Evolutionary conservation across 129 eudicot genomes (phyloP), one percentile per base, ranked within the genome.

Genomic region (Flaveria robusta): DNA sequence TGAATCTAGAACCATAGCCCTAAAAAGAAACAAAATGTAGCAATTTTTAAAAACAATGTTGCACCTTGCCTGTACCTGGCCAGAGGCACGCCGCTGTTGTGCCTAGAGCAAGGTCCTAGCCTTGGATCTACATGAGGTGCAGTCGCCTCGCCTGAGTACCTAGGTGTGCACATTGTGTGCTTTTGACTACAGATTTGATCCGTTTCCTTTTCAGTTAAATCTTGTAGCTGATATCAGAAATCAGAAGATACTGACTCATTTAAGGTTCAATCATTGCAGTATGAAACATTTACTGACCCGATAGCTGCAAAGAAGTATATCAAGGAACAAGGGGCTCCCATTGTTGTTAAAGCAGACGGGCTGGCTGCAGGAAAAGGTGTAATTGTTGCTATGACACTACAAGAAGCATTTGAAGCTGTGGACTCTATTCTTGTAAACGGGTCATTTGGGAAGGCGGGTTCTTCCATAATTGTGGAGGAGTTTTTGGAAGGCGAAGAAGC

Each of bases 321-420:
- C 52, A 78, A 82, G 71, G 88, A 86, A 42, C 92, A 93, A 82
- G 98, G 98, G 34, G 89, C 91, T 37, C 98, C 98, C 0, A 93
- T 93, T 56, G 98, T 93, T 24, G 85, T 93, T 26, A 90, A 93
- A 81, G 96, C 92, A 92, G 80, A 96, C 92, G 31, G 89, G 49
- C 89, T 31, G 37, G 66, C 95, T 59, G 98, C 95, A 71, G 98
- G 98, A n/a, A 93, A 93, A 87, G 98, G 98, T 46, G 98, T 93
- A 9, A 79, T 90, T 50, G 96, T 93, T 66, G 98, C 98, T 9
- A 83, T 80, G 89, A 80, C 89, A n/a, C 83, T 90, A 0, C 84
- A 86, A 39, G 96, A 93, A 76, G 98, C 98, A 37, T 88, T 81
- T 43, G 95, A 90, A 71, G 95, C 98, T 26, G 96, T 90, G 22